These are phyloP conservation scores for Claviceps paspali DNA, from an alignment of 2,329 filamentous ascomycete genomes.

Conservation along the genomic window DNA sequence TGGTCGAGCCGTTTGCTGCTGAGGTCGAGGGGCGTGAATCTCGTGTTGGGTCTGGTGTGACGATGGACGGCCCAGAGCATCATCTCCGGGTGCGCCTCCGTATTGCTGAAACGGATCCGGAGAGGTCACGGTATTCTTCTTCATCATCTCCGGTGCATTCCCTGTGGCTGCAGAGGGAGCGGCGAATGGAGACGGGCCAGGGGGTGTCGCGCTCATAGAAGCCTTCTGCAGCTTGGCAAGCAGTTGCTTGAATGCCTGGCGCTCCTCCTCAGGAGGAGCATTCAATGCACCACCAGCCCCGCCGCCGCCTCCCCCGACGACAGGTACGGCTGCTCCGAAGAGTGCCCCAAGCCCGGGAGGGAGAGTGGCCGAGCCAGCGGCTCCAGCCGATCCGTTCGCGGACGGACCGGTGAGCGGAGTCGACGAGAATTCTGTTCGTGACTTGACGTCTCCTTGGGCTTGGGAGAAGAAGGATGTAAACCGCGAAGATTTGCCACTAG, in stretches of 20 bases:
- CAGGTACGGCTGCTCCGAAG: neutral
- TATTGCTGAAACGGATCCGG: constrained; percentile 34
- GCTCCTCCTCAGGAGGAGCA: constrained; percentile 46
- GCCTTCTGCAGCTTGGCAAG: constrained; percentile 64
- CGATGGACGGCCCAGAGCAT: constrained; percentile 24
- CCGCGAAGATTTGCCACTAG: constrained; percentile 54
- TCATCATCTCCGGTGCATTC: constrained; percentile 10
- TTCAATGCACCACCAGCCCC: neutral
- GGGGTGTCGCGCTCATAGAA: constrained; percentile 30
- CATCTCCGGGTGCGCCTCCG: constrained; percentile 29
- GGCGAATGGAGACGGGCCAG: constrained; percentile 27
- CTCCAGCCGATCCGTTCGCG: constrained; percentile 6
- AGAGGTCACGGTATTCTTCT: constrained; percentile 23
- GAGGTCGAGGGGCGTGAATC: constrained; percentile 34
- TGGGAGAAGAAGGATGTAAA: constrained; percentile 66
- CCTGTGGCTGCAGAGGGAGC: constrained; percentile 23
- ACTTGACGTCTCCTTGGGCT: constrained; percentile 33
- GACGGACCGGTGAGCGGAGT: constrained; percentile 23
- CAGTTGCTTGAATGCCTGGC: constrained; percentile 72
- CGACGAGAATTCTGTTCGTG: constrained; percentile 33
- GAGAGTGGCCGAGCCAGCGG: constrained; percentile 3
- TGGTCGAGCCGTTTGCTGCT: constrained; percentile 34
- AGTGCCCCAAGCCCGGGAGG: constrained; percentile 4
- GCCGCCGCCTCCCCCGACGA: neutral
- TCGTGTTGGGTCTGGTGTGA: constrained; percentile 30